Evolutionary conservation across 441 rosid genomes (phyloP), one percentile per base, ranked within the genome.

Genomic region (Bruguiera hainesii): DNA sequence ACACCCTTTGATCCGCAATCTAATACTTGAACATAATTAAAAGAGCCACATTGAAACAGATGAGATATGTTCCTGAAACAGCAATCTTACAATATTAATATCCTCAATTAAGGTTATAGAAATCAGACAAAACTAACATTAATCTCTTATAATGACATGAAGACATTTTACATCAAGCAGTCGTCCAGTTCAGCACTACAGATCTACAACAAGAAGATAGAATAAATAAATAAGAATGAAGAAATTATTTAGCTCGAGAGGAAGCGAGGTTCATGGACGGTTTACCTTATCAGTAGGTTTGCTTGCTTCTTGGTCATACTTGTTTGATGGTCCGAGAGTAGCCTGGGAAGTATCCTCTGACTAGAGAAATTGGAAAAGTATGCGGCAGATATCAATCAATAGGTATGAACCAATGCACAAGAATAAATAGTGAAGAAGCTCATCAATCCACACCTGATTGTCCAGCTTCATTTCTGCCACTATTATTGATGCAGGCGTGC

Each of bases 291-390:
- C 97, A 71, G 31, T 50, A 73, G 88, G 88, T 77, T 87, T 92
- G 42, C 79, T 79, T 75, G 87, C 93, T 71, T 89, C 97, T 80
- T 85, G 98, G 55, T 90, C 92, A 71, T 83, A 83, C 75, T 83
- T 85, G 83, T 65, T 73, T 49, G 88, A 74, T 72, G 85, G 82
- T 68, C 81, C 91, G 26, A 72, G 79, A 26, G 86, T 74, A 64
- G 84, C 96, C 19, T 79, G 88, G 52, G 93, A 94, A 74, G 91
- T 85, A 69, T 89, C 91, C 77, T 91, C 98, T 2, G 97, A 91
- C 99, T 91, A 68, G 66, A 83, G 56, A 76, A 74, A 61, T 62
- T 49, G 67, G 64, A 73, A 16, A 61, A 66, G 52, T 50, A 52
- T 73, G 70, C 58, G 46, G 75, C 52, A 80, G 64, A 56, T 70